These are phyloP conservation scores for Penicillium psychrofluorescens DNA, from an alignment of 495 filamentous ascomycete species.

Conservation along the genomic window DNA sequence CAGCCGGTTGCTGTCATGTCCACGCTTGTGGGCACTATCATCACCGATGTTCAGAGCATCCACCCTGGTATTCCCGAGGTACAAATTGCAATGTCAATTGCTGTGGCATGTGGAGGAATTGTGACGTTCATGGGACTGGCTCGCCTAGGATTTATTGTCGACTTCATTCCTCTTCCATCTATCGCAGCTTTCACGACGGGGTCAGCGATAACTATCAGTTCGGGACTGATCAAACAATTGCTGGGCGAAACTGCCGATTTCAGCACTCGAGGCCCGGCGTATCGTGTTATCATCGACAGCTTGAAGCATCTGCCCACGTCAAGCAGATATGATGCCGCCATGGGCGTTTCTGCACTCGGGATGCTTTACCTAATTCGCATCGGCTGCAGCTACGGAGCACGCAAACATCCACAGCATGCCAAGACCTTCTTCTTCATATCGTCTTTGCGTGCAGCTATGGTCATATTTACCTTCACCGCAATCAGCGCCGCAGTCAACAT, in stretches of 20 bases:
- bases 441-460: constrained; percentile 86
- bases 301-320: constrained; percentile 65
- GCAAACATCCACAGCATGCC: constrained; percentile 56
- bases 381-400: constrained; percentile 57
- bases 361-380: constrained; percentile 79
- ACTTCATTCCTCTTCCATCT: constrained; percentile 86
- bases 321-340: constrained; percentile 65
- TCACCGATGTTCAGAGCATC: constrained; percentile 47
- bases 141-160: constrained; percentile 88
- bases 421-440: constrained; percentile 84
- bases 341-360: constrained; percentile 77
- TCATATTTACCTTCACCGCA: constrained; percentile 88
- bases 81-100: constrained; percentile 70
- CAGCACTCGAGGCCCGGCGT: constrained; percentile 70
- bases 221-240: constrained; percentile 78
- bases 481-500: constrained; percentile 81
- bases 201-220: constrained; percentile 82
- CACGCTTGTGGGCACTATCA: constrained; percentile 75
- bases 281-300: constrained; percentile 79
- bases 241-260: constrained; percentile 73
- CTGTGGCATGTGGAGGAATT: constrained; percentile 73
- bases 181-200: constrained; percentile 98
- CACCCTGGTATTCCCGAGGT: constrained; percentile 52
- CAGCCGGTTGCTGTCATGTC: constrained; percentile 90
- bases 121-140: constrained; percentile 74